Evolutionary conservation across 2,329 filamentous ascomycete genomes (phyloP).

Genomic region (Hypoxylon sp.): DNA sequence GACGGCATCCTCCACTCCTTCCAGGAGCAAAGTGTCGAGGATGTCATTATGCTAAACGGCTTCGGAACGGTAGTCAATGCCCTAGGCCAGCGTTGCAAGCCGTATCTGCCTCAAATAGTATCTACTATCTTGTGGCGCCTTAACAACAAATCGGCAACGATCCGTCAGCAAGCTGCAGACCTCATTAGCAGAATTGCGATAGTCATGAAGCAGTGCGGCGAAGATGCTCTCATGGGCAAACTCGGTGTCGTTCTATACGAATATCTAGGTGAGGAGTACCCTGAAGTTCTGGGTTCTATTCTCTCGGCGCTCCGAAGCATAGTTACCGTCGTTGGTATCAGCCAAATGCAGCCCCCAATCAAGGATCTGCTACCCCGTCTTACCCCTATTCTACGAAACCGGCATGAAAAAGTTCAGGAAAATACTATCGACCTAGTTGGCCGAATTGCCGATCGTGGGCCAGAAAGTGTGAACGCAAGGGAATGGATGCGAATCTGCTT

Average conservation of each 20-base stretch:
- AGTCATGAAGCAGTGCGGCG: constrained; percentile 98
- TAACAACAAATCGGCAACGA: constrained; percentile 98
- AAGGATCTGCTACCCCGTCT: constrained; percentile 94
- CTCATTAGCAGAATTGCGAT: constrained; percentile 97
- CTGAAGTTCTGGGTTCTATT: constrained; percentile 96
- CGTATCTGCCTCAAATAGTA: constrained; percentile 96
- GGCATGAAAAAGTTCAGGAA: constrained; percentile 99
- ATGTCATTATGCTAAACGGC: constrained; percentile 95
- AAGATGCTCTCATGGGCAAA: constrained; percentile 96
- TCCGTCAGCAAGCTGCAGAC: constrained; percentile 96
- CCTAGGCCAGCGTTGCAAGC: constrained; percentile 92
- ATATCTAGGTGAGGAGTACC: constrained; percentile 98
- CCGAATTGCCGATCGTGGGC: constrained; percentile 96
- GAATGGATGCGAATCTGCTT: constrained; percentile 99
- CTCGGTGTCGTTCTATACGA: constrained; percentile 96
- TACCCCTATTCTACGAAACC: constrained; percentile 97
- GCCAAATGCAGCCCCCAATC: constrained; percentile 98
- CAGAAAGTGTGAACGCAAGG: constrained; percentile 94
- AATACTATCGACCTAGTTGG: constrained; percentile 99
- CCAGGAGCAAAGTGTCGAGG: constrained; percentile 97
- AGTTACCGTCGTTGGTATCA: constrained; percentile 97
- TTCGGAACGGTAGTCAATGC: constrained; percentile 98
- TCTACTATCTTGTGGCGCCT: constrained; percentile 95
- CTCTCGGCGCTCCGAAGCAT: constrained; percentile 95
- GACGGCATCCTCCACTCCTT: constrained; percentile 97